Percentiles rank a stretch among this genome's conserved stretches.
Conservation (phyloP, 1,284 basidiomycete genomes). For the Tilletia setariae region DNA sequence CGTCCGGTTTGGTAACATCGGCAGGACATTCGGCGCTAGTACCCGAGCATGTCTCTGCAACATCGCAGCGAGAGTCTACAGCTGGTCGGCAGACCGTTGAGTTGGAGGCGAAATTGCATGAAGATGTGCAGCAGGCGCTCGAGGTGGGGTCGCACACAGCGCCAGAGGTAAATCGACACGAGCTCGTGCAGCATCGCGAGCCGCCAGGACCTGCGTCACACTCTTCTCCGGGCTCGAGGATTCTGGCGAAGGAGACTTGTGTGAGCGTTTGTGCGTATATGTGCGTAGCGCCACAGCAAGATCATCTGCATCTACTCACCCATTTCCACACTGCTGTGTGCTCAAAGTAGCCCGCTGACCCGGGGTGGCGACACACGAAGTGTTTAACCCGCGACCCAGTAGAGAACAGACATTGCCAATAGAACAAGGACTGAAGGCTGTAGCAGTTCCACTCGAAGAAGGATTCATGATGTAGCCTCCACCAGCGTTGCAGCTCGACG, state of each 20-base stretch:
- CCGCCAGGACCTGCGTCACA: conserved; percentile 79
- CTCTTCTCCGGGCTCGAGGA: conserved; percentile 67
- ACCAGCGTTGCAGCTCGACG: conserved; percentile 66
- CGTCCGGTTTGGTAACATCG: conserved; percentile 68
- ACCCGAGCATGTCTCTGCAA: conserved; percentile 75
- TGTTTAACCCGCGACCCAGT: conserved; percentile 53
- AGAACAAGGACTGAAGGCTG: conserved; percentile 72
- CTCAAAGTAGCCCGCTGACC: conserved; percentile 34
- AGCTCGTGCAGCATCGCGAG: conserved; percentile 67
- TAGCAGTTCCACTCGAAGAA: conserved; percentile 59
- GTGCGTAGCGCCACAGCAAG: background rate
- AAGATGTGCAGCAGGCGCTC: conserved; percentile 70
- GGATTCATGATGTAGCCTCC: conserved; percentile 34
- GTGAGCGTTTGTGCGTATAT: background rate
- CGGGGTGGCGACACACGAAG: conserved; percentile 48
- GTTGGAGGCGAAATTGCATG: conserved; percentile 68
- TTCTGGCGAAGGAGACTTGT: conserved; percentile 39
- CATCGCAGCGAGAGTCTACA: conserved; percentile 70
- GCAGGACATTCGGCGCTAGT: conserved; percentile 69
- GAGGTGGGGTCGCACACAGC: conserved; percentile 78
- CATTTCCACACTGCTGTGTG: conserved; percentile 49
- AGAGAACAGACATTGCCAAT: conserved; percentile 75
- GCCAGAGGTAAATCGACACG: conserved; percentile 71
- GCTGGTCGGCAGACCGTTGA: conserved; percentile 68
- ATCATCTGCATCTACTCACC: conserved; percentile 15